Percentiles rank a stretch among this genome's conserved stretches.
These are phyloP conservation scores for Fusarium bulbicola DNA, from an alignment of 2,329 filamentous ascomycete species.

Conservation along the genomic window DNA sequence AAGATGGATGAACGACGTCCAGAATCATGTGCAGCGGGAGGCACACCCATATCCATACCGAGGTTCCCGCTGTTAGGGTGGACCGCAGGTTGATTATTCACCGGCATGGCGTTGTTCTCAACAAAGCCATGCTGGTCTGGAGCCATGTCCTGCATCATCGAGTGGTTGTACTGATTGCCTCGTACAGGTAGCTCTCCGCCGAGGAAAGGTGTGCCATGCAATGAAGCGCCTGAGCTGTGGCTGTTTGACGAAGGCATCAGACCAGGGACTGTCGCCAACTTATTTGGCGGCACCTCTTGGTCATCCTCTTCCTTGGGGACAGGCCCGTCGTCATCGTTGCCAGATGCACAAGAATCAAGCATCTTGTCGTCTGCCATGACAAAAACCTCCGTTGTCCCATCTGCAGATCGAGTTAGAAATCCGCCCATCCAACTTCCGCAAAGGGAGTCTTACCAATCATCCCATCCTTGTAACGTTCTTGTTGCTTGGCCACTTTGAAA, in stretches of 20 bases:
- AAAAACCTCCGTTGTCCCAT: conserved; percentile 57
- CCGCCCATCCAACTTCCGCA: not conserved
- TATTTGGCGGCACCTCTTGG: conserved; percentile 50
- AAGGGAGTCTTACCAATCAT: conserved; percentile 61
- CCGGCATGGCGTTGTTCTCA: conserved; percentile 49
- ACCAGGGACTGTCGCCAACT: conserved; percentile 45
- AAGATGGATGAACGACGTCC: conserved; percentile 58
- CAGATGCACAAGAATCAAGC: conserved; percentile 57
- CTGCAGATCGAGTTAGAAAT: conserved; percentile 45
- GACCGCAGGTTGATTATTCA: conserved; percentile 48
- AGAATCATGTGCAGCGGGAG: conserved; percentile 54
- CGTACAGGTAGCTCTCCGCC: conserved; percentile 56
- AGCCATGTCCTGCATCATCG: conserved; percentile 55
- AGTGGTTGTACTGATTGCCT: conserved; percentile 50
- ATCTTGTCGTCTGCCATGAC: conserved; percentile 64
- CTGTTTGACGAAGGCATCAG: conserved; percentile 50
- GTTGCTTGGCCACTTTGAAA: conserved; percentile 66
- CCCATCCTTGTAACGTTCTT: conserved; percentile 64
- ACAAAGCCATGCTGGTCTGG: conserved; percentile 54
- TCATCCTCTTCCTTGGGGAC: conserved; percentile 57
- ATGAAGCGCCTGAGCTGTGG: conserved; percentile 47
- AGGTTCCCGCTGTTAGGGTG: conserved; percentile 49
- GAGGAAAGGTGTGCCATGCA: conserved; percentile 51
- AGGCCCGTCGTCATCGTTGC: conserved; percentile 54
- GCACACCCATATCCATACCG: conserved; percentile 55